phyloP scores from a whole-genome alignment of 2,329 filamentous ascomycete genomes.

The Orbilia brochopaga region DNA sequence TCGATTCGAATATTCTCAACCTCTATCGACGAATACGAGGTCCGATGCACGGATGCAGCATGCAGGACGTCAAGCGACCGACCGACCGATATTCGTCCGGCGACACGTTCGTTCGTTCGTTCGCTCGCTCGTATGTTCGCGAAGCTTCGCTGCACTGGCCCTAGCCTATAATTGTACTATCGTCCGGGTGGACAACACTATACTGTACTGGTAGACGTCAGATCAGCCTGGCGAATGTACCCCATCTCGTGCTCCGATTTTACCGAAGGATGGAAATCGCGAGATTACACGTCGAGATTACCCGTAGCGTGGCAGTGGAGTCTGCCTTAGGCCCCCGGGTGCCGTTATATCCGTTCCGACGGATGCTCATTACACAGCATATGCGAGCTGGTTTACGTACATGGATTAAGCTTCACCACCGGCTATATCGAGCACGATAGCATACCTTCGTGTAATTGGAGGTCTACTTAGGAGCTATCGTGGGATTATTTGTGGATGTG shows the following conservation, averaged over 20 bases:
- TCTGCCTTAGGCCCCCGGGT: constrained; percentile 10
- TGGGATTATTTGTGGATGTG: too few species aligned
- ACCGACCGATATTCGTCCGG: not conserved
- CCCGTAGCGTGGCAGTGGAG: constrained; percentile 48
- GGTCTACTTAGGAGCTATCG: too few species aligned
- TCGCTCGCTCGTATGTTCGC: not conserved
- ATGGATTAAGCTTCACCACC: not conserved
- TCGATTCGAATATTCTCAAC: not conserved
- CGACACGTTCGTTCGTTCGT: not conserved
- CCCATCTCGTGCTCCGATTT: constrained; percentile 50
- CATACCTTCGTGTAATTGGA: not conserved
- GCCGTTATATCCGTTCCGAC: constrained; percentile 38
- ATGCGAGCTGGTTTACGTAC: too few species aligned
- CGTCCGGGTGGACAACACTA: too few species aligned
- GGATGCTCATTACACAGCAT: constrained; percentile 28
- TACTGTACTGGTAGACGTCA: too few species aligned
- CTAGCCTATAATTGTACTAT: too few species aligned
- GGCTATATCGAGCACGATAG: constrained; percentile 11
- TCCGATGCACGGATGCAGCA: not conserved
- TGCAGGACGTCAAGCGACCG: constrained; percentile 26
- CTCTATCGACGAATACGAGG: not conserved
- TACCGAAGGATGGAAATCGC: constrained; percentile 40
- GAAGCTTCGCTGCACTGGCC: not conserved
- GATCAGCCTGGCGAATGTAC: constrained; percentile 29
- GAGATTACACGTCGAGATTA: constrained; percentile 43